Evolutionary conservation across 106 monocot species (phyloP), one percentile per base, ranked within the genome.

Genomic region (Gastrodia elata): DNA sequence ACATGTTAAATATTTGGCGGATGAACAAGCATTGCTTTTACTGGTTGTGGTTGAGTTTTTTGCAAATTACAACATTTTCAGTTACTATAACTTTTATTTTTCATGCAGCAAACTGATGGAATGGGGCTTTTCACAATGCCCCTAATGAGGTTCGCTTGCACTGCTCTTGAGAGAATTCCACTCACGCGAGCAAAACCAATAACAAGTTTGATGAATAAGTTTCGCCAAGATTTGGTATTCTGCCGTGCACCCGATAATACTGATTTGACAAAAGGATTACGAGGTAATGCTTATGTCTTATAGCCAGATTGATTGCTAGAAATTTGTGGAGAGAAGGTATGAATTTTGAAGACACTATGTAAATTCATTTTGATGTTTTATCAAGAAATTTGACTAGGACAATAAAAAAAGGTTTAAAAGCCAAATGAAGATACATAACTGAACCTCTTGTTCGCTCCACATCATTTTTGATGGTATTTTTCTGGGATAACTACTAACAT

Each of bases 81-180:
- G 55, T 68, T 25, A 32, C 52, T 13, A 33, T 79, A 38, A 40
- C 3, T 82, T 73, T 22, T 64, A n/a, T n/a, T n/a, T n/a, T n/a
- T n/a, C n/a, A n/a, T 58, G 75, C 80, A 93, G 97, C 75, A 93
- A 91, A 74, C 71, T 75, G 93, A 93, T 94, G 98, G 98, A 72
- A 99, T 99, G 73, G 87, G 93, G 49, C 98, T 93, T 72, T 99
- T 99, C 82, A 93, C 85, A 42, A 91, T 93, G 98, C 98, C 98
- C 75, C 74, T 99, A 6, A 94, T 99, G 98, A 99, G 79, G 82
- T 89, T 99, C 71, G 83, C 88, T 18, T 99, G 93, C 73, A 93
- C 98, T 68, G 91, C 93, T 39, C 76, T 87, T 36, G 98, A 99
- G 75, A 83, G 98, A 71, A 93, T 99, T 69, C 98, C 98, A 39